Base-by-base conservation (phyloP, 2,329 filamentous ascomycete genomes). In the Coniochaeta prunicola region DNA sequence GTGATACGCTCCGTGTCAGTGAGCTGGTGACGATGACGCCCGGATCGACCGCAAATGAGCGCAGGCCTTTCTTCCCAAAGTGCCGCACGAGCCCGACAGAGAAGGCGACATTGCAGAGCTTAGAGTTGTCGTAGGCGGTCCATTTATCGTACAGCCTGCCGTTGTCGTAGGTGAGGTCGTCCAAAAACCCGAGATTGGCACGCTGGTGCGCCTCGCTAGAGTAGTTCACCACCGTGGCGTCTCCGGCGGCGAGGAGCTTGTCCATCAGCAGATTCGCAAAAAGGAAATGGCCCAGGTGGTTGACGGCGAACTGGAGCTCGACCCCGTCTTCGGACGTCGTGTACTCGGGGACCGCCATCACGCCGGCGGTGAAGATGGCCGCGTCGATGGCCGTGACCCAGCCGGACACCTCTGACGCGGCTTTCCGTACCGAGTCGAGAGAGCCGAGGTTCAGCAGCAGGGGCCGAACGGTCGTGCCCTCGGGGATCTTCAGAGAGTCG, bases 161-260 rank as follows among this genome's bases (percentile, higher is more conserved):
- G 10, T 55, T 55, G 28, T 55, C 45, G 45, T 31, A 26, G 45
- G 24, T 53, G 19, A 53, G 45, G 13, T 53, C 45, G 21, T 31
- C 45, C 15, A 26, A 21, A 21, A 53, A 55, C 10, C 28, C 28
- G n/a, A 28, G 53, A 34, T 19, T 15, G 28, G n/a, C 33, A 24
- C 53, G 53, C 28, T 55, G 4, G 17, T 76, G 69, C 0, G 71
- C 73, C 26, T 71, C 67, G 59, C 74, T 76, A 5, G 68, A 67
- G 21, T 78, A 63, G 60, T 72, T 74, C 9, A 78, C 67, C 1
- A 79, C 60, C 0, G 70, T 63, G 1, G 66, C 62, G 9, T 61
- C 64, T 15, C 60, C 57, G 59, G 21, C 57, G 59, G 21, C 50
- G 1, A 65, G 21, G 19, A 64, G 59, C 58, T 65, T 68, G 53